phyloP scores from a whole-genome alignment of 495 filamentous ascomycete genomes.

The Aspergillus sclerotioniger region DNA sequence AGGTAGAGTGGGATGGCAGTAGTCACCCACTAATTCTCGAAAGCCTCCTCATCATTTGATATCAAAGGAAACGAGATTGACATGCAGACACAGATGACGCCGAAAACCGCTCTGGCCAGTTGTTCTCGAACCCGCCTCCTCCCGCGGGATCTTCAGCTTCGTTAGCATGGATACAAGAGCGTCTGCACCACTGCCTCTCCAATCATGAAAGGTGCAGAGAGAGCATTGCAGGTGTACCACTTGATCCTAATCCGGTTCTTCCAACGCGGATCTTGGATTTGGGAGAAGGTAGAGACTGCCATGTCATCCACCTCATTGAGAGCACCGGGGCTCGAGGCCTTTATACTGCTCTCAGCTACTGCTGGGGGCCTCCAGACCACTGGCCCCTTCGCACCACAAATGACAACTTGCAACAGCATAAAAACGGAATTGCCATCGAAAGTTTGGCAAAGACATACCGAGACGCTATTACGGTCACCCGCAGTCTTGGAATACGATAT shows the following conservation, averaged over 20 bases:
- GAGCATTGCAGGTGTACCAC: neutral
- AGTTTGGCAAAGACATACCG: neutral
- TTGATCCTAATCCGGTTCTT: too few species aligned
- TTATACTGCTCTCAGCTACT: neutral
- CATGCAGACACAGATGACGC: neutral
- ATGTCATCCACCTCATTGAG: neutral
- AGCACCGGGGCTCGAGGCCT: neutral
- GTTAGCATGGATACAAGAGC: neutral
- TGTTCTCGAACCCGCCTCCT: neutral
- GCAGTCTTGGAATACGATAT: neutral
- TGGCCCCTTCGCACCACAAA: neutral
- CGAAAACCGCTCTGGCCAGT: neutral
- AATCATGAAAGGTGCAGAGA: neutral
- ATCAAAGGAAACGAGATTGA: neutral
- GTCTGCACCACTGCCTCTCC: neutral
- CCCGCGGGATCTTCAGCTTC: neutral
- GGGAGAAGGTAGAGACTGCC: neutral
- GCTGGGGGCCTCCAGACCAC: neutral
- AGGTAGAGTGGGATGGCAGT: too few species aligned
- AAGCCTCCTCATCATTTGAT: neutral
- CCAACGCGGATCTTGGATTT: too few species aligned
- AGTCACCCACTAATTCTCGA: neutral
- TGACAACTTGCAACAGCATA: neutral
- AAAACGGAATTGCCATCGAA: neutral
- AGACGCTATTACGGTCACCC: neutral